Evolutionary conservation across 73 alveolate species (phyloP).

Genomic region (Paramecium biaurelia): DNA sequence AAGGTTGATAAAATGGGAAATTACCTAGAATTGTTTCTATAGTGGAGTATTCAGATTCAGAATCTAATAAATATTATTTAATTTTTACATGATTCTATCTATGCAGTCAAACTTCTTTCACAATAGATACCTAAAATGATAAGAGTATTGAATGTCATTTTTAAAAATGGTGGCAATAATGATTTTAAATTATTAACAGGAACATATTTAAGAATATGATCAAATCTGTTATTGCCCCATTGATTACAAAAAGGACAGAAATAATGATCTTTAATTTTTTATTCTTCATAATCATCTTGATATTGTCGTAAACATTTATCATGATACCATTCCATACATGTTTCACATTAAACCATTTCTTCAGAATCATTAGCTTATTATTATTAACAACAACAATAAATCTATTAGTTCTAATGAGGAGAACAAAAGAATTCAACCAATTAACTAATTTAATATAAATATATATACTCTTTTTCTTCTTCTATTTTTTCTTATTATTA

Average conservation of each 20-base stretch:
- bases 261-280: not conserved
- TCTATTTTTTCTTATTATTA: not conserved
- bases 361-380: not conserved
- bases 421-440: not conserved
- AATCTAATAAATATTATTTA: not conserved
- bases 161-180: not conserved
- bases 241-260: not conserved
- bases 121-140: slow-evolving; percentile 21
- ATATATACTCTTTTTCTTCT: slow-evolving; percentile 25
- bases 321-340: slow-evolving; percentile 50
- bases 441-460: not conserved
- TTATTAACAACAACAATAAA: not conserved
- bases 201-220: not conserved
- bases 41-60: not conserved
- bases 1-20: slow-evolving; percentile 19
- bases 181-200: not conserved
- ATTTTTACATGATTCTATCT: not conserved
- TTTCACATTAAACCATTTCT: slow-evolving; percentile 45
- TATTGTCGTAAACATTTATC: not conserved
- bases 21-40: not conserved
- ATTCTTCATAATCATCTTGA: slow-evolving; percentile 18
- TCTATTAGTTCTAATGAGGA: not conserved
- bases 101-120: not conserved
- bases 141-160: not conserved
- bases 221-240: not conserved